A percentile compares a stretch with the other conserved stretches of the same genome.
Evolutionary conservation across 768 basidiomycete species (phyloP).

Genomic region (Austroboletus eburneus): DNA sequence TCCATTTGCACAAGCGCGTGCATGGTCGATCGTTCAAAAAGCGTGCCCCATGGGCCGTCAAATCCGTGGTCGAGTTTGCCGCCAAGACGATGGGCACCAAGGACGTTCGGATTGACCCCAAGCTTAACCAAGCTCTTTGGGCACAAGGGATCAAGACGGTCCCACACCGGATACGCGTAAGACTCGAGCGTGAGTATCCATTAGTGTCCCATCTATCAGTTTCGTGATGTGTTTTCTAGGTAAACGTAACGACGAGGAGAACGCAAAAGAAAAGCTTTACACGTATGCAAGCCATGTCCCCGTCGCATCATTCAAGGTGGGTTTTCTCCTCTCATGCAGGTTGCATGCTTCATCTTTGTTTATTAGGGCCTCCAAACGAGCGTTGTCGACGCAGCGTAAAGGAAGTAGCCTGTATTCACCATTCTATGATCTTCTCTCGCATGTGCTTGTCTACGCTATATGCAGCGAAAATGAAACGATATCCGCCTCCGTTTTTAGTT

Average conservation of each 20-base stretch:
- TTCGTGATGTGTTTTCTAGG: conserved; percentile 41
- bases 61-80: conserved; percentile 89
- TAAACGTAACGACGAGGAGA: conserved; percentile 98
- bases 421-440: conserved; percentile 22
- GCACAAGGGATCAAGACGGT: conserved; percentile 89
- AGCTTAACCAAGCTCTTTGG: conserved; percentile 96
- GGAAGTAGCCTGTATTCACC: conserved; percentile 14
- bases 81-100: conserved; percentile 93
- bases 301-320: conserved; percentile 80
- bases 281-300: conserved; percentile 84
- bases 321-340: conserved; percentile 19
- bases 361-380: conserved; percentile 79
- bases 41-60: conserved; percentile 94
- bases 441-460: conserved; percentile 24
- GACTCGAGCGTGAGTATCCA: conserved; percentile 78
- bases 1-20: conserved; percentile 94
- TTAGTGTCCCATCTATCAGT: not conserved
- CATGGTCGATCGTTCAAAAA: conserved; percentile 96
- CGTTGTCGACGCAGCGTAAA: conserved; percentile 76
- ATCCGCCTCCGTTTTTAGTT: no score
- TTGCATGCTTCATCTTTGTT: not conserved
- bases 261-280: conserved; percentile 96
- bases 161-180: conserved; percentile 87
- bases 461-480: conserved; percentile 20
- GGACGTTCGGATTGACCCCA: conserved; percentile 93